phyloP scores from a whole-genome alignment of 139 green algal genomes.

The Haematococcus lacustris region DNA sequence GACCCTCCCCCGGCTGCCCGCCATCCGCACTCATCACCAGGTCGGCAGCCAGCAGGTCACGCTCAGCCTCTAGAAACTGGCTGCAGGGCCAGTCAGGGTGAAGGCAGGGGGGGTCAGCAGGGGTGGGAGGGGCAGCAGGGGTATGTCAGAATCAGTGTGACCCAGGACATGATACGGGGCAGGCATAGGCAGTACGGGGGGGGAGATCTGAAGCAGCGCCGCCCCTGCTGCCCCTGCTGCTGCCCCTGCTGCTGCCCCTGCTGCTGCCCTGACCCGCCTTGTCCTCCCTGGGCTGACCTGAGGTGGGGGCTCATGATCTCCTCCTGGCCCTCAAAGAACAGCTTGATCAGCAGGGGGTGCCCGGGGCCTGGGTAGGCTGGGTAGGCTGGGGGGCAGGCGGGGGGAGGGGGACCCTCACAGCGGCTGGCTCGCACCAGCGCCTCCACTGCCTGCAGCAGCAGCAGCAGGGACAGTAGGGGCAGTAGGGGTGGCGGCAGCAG shows the following conservation, averaged over 20 bases:
- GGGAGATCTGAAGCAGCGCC: not conserved
- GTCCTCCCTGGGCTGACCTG: too few relatives aligned
- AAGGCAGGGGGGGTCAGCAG: not conserved
- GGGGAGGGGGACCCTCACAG: not conserved
- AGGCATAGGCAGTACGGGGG: not conserved
- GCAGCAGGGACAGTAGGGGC: too few relatives aligned
- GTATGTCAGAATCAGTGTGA: not conserved
- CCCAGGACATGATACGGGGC: not conserved
- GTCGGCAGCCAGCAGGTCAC: slow-evolving; percentile 29
- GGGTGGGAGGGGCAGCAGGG: too few relatives aligned
- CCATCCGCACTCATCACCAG: slow-evolving; percentile 59
- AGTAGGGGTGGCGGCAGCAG: not conserved
- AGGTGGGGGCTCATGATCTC: slow-evolving; percentile 32
- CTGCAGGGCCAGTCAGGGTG: not conserved
- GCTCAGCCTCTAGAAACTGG: slow-evolving; percentile 32
- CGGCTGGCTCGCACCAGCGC: slow-evolving; percentile 7
- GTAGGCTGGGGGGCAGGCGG: not conserved
- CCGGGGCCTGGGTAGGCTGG: not conserved
- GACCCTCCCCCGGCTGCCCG: slow-evolving; percentile 27
- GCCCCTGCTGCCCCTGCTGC: not conserved
- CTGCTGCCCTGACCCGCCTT: too few relatives aligned
- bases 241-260: not conserved
- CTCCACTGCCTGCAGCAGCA: slow-evolving; percentile 23
- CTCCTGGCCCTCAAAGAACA: slow-evolving; percentile 40
- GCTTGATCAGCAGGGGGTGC: slow-evolving; percentile 17